Evolutionary conservation across 163 green algal genomes (phyloP), one percentile per base, ranked within the genome.

Genomic region (Picocystis sp.): DNA sequence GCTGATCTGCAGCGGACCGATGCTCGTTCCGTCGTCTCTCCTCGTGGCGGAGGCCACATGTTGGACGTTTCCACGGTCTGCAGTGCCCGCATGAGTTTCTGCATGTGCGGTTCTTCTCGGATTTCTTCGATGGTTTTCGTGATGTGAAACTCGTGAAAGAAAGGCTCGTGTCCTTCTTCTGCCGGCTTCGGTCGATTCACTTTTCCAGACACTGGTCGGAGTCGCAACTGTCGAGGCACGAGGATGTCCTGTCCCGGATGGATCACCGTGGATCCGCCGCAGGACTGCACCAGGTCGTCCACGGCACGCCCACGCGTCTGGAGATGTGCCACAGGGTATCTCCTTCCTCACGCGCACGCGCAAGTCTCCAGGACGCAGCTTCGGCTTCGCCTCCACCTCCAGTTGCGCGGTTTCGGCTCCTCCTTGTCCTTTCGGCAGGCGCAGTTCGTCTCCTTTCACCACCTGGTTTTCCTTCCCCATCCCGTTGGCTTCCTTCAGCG

Each of bases 1-100:
- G 11, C 63, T 69, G 22, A 74, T 74, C 48, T 74, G 65, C 29
- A 74, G 64, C 0, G 65, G 65, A 2, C 65, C 65, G 25, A 74
- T 73, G 42, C 35, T 62, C 10, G 57, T 35, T 23, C 65, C 65
- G n/a, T 62, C 65, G 50, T n/a, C n/a, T 74, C 65, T 9, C 65
- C 65, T 2, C 50, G 47, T 17, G 65, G 65, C 6, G 65, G 56
- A 12, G 65, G 65, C 45, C 60, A 55, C 14, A 69, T 64, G 56
- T 53, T 57, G 53, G 51, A 62, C 14, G 64, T 74, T 41, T 69
- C 65, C n/a, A 74, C 64, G 19, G 52, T 43, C 11, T 64, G 58
- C 38, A 74, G 19, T 17, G 48, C 65, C 5, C 67, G 34, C 29
- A 74, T 52, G 0, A 73, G 33, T 21, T 45, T 50, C 33, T 49